Evolutionary conservation across 2,329 filamentous ascomycete genomes (phyloP), one percentile per base, ranked within the genome.

Genomic region (Aaosphaeria pasadenensis): DNA sequence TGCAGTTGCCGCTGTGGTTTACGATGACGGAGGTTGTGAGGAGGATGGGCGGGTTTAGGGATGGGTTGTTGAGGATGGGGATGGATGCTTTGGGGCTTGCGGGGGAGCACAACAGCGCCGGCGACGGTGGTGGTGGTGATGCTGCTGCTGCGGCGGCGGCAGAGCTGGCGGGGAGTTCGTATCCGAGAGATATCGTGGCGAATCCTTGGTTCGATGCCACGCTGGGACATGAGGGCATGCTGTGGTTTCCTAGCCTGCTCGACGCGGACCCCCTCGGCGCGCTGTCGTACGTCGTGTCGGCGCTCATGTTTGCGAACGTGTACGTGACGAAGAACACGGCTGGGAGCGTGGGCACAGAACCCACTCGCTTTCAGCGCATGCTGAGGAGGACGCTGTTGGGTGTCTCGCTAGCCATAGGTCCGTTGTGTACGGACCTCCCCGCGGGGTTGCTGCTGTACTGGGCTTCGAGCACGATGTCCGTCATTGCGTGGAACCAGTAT

Each of bases 171-270:
- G 33, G 33, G 13, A 13, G 33, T 9, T 11, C 7, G 7, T 40
- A 40, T 40, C 44, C 32, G n/a, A 33, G 30, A 9, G 43, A 40
- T 17, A 13, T 40, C 6, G 28, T 32, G 5, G n/a, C 11, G 11
- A 63, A 53, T 41, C 46, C 48, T 5, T 69, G 63, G 58, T 63
- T 77, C 31, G 78, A 83, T 53, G 74, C 76, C 3, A 73, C 75
- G 4, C 66, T 86, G 11, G 73, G 76, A 5, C 73, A 62, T 6
- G 82, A 84, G 66, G 82, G 82, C n/a, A 73, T 77, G 3, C 69
- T 83, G 2, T 86, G 82, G 82, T 84, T 84, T 47, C 73, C 76
- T 1, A 74, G 85, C 59, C 73, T 86, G 11, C 67, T 80, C 5
- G 58, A 72, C 0, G 67, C 78, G 6, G 83, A 86, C 55, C 73